Percentiles rank a stretch among this genome's conserved stretches.
phyloP scores from a whole-genome alignment of 306 rosid genomes.

The Vigna nakashimae region DNA sequence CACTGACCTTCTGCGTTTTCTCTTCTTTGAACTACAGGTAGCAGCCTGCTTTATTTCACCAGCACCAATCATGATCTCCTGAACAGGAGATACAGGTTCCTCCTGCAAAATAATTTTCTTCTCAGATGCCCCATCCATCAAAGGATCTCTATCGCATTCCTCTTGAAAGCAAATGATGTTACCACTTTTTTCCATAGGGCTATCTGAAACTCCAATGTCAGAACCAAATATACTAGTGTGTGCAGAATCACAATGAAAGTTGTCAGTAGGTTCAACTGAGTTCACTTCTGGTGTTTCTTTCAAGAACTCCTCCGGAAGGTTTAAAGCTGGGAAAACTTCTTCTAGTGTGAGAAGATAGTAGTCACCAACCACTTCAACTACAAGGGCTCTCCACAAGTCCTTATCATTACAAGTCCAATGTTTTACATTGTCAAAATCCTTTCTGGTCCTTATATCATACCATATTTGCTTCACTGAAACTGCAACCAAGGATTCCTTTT shows the following conservation, averaged over 20 bases:
- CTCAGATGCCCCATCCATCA: constrained; percentile 33
- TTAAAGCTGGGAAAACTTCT: constrained; percentile 48
- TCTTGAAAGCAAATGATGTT: constrained; percentile 17
- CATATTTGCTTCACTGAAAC: constrained; percentile 83
- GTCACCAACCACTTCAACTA: constrained; percentile 60
- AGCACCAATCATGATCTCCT: constrained; percentile 18
- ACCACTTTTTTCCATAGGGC: constrained; percentile 26
- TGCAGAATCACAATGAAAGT: constrained; percentile 34
- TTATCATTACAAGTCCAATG: constrained; percentile 76
- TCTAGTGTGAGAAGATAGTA: constrained; percentile 50
- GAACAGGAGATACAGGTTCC: constrained; percentile 28
- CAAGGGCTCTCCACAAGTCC: constrained; percentile 69
- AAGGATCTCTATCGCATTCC: constrained; percentile 32
- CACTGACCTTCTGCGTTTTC: constrained; percentile 5
- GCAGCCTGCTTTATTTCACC: background rate
- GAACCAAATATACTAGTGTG: constrained; percentile 31
- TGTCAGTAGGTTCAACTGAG: constrained; percentile 40
- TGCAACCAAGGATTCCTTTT: constrained; percentile 49
- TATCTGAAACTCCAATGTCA: constrained; percentile 10
- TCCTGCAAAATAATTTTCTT: constrained; percentile 38
- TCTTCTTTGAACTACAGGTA: background rate
- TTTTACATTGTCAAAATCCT: constrained; percentile 53
- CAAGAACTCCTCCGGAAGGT: constrained; percentile 44
- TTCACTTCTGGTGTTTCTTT: constrained; percentile 39
- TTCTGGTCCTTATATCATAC: constrained; percentile 68